Evolutionary conservation across 1,284 basidiomycete genomes (phyloP).

Genomic region (Hymenochaete sp.): DNA sequence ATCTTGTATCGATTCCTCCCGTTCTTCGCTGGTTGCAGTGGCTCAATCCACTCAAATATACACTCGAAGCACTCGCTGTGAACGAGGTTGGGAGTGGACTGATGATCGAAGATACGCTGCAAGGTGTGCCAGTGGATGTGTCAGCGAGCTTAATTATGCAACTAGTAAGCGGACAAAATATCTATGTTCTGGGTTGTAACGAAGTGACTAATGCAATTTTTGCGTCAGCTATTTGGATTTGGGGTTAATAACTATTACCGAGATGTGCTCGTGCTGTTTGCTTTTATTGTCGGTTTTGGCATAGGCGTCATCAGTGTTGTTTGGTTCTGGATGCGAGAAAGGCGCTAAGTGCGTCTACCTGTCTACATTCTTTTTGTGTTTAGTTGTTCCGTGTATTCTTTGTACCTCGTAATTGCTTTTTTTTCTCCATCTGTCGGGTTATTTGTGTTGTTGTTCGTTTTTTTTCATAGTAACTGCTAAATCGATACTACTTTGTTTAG

Average conservation of each 20-base stretch:
- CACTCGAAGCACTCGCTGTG: conserved; percentile 74
- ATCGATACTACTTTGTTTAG: too few relatives aligned
- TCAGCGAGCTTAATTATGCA: conserved; percentile 80
- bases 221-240: conserved; percentile 72
- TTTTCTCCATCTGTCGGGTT: too few relatives aligned
- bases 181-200: conserved; percentile 7
- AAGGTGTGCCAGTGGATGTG: conserved; percentile 74
- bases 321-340: conserved; percentile 67
- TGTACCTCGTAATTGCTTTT: too few relatives aligned
- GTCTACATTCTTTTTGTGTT: too few relatives aligned
- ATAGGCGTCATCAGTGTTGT: conserved; percentile 62
- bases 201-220: neutral
- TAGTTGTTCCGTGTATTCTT: too few relatives aligned
- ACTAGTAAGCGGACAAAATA: conserved; percentile 36
- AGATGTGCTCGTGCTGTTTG: conserved; percentile 79
- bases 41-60: conserved; percentile 64
- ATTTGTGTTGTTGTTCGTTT: too few relatives aligned
- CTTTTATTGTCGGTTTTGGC: conserved; percentile 72
- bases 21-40: conserved; percentile 85
- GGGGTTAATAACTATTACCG: conserved; percentile 68
- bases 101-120: conserved; percentile 69
- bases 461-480: too few relatives aligned
- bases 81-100: conserved; percentile 85
- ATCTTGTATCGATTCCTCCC: conserved; percentile 69
- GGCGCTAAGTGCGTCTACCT: too few relatives aligned